These are phyloP conservation scores for Boletus sp. DNA, from an alignment of 1,284 basidiomycete species.

Conservation along the genomic window DNA sequence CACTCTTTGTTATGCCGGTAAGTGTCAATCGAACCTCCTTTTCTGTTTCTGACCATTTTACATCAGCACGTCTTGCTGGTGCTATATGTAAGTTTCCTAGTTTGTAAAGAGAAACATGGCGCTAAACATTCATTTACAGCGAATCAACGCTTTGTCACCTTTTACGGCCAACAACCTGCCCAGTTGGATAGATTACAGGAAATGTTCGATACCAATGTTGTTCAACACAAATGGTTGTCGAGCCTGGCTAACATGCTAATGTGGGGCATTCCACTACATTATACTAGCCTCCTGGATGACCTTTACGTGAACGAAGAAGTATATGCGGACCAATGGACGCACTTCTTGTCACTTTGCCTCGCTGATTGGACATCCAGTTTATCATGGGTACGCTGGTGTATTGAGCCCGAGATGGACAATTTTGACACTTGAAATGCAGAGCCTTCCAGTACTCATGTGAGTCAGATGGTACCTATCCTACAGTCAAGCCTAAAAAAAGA, in stretches of 20 bases:
- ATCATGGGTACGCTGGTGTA: slow-evolving; percentile 22
- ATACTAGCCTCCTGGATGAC: slow-evolving; percentile 24
- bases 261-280: slow-evolving; percentile 31
- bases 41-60: slow-evolving; percentile 8
- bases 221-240: slow-evolving; percentile 26
- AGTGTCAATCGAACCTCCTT: slow-evolving; percentile 4
- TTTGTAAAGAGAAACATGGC: background rate
- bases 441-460: slow-evolving; percentile 29
- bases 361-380: slow-evolving; percentile 31
- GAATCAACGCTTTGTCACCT: slow-evolving; percentile 30
- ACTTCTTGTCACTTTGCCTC: slow-evolving; percentile 26
- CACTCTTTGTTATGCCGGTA: slow-evolving; percentile 34
- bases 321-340: slow-evolving; percentile 33
- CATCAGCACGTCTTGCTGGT: slow-evolving; percentile 29
- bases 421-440: slow-evolving; percentile 22
- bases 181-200: slow-evolving; percentile 33
- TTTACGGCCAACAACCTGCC: slow-evolving; percentile 26
- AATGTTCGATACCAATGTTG: slow-evolving; percentile 18
- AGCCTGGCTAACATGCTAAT: slow-evolving; percentile 16
- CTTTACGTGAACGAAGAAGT: slow-evolving; percentile 34
- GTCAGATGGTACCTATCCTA: background rate
- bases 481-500: background rate
- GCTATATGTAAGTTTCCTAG: slow-evolving; percentile 19
- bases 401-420: background rate
- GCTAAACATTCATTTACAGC: slow-evolving; percentile 13